Conservation (phyloP, 164 flowering plant genomes). For the Chimonanthus praecox region DNA sequence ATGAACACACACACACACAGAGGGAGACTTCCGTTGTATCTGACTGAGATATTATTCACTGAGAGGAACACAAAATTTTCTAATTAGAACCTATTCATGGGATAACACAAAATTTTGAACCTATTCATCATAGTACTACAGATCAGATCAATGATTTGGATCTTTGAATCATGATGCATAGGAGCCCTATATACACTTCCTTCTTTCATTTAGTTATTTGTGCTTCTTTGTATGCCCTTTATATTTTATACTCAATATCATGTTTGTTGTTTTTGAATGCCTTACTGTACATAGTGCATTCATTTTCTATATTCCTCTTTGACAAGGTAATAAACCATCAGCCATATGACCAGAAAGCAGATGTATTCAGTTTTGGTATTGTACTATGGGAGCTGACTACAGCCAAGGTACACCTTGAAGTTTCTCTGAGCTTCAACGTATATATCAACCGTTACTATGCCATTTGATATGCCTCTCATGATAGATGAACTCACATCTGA, state of each 20-base stretch:
- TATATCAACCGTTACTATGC: neutral
- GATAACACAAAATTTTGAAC: too few relatives aligned
- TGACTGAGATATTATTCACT: too few relatives aligned
- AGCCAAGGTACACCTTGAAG: conserved; percentile 53
- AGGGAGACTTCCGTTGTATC: too few relatives aligned
- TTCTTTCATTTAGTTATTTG: neutral
- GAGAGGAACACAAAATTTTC: too few relatives aligned
- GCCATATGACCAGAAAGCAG: conserved; percentile 92
- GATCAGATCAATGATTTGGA: too few relatives aligned
- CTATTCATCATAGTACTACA: too few relatives aligned
- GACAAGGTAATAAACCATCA: conserved; percentile 84
- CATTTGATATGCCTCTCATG: neutral
- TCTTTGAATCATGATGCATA: too few relatives aligned
- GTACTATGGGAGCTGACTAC: conserved; percentile 92
- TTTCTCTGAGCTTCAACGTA: neutral
- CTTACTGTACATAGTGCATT: neutral
- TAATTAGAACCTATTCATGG: too few relatives aligned
- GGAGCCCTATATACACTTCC: too few relatives aligned
- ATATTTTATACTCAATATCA: too few relatives aligned
- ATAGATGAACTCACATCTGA: neutral
- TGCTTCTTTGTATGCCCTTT: neutral
- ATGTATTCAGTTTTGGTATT: conserved; percentile 91
- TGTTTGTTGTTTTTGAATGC: neutral
- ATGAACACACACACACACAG: too few relatives aligned
- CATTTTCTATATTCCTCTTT: neutral